Base-by-base conservation (phyloP, 1,284 basidiomycete species). In the Dichomitus squalens region DNA sequence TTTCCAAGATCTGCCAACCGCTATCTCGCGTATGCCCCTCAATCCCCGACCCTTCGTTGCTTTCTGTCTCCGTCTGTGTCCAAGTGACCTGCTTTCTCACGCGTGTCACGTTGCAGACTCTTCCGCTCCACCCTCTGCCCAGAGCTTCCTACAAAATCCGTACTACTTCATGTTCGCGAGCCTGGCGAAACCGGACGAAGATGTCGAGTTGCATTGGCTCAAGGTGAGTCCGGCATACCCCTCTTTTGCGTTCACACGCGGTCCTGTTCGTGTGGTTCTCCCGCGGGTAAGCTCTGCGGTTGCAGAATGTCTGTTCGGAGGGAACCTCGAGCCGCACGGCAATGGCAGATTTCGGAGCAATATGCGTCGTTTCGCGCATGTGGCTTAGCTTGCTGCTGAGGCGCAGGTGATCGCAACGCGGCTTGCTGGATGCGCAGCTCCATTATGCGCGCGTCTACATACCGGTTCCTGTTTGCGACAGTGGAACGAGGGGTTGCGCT, bases 131-230 rank as follows among this genome's bases (percentile, higher is more conserved):
- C 61, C 63, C 35, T 66, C 62, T 62, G 79, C 72, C 70, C 74
- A 74, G 50, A 78, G 79, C 25, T 92, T 86, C 70, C 79, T 92
- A 14, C 90, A 96, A 75, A 95, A 93, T 64, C 94, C 94, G 0
- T 95, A 95, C 72, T 95, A 95, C 71, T 96, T 97, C 74, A 94
- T 95, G 85, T 96, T 94, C 66, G 94, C 94, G 5, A 88, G 86
- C 63, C 81, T 96, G 21, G 91, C 93, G 0, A 89, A 92, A 64
- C 91, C 92, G 0, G 92, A 95, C 64, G 87, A 91, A 60, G 93
- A 96, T 65, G 84, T 91, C n/a, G 96, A 98, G 73, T 75, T 98
- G 35, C 95, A 96, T 70, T 89, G 95, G 80, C 81, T 96, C 52
- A 93, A 93, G 78, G 87, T 87, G 50, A 27, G 75, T 68, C 9